Evolutionary conservation across 805 yeast genomes (phyloP).

Genomic region (Clavispora santaluciae): DNA sequence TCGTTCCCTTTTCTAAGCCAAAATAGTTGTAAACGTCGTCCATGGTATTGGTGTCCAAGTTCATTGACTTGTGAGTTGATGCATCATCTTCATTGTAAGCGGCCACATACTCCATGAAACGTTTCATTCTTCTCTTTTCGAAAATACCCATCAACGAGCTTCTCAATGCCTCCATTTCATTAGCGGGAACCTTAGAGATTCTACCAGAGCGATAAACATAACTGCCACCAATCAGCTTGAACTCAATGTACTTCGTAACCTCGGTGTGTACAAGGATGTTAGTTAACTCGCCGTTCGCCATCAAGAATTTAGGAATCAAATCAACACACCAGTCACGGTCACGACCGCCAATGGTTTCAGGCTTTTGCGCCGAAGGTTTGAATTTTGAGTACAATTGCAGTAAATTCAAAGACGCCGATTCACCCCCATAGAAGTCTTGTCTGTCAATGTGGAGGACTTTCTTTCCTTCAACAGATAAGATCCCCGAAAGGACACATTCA

Average conservation of each 20-base stretch:
- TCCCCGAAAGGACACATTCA: slow-evolving; percentile 91
- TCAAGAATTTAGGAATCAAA: slow-evolving; percentile 90
- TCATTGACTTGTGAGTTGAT: slow-evolving; percentile 78
- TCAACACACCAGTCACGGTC: slow-evolving; percentile 98
- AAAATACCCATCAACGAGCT: slow-evolving; percentile 94
- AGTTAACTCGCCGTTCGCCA: slow-evolving; percentile 97
- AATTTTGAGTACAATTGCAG: slow-evolving; percentile 71
- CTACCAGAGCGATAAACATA: slow-evolving; percentile 87
- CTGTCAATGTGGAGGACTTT: slow-evolving; percentile 94
- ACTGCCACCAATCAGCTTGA: slow-evolving; percentile 94
- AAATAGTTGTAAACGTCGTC: slow-evolving; percentile 83
- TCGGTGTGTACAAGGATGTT: slow-evolving; percentile 93
- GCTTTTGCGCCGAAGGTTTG: slow-evolving; percentile 68
- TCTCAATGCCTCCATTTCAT: slow-evolving; percentile 82
- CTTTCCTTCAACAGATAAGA: slow-evolving; percentile 95
- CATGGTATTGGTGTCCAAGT: slow-evolving; percentile 85
- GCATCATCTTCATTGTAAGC: slow-evolving; percentile 73
- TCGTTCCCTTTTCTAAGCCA: slow-evolving; percentile 88
- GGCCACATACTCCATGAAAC: slow-evolving; percentile 83
- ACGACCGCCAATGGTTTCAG: slow-evolving; percentile 72
- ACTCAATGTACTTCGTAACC: slow-evolving; percentile 92
- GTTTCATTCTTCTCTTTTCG: slow-evolving; percentile 93
- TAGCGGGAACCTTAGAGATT: slow-evolving; percentile 93
- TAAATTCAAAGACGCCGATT: slow-evolving; percentile 78
- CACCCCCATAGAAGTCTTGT: slow-evolving; percentile 95